These are phyloP conservation scores for Sherardia arvensis DNA, from an alignment of 257 asterid species.

Conservation along the genomic window DNA sequence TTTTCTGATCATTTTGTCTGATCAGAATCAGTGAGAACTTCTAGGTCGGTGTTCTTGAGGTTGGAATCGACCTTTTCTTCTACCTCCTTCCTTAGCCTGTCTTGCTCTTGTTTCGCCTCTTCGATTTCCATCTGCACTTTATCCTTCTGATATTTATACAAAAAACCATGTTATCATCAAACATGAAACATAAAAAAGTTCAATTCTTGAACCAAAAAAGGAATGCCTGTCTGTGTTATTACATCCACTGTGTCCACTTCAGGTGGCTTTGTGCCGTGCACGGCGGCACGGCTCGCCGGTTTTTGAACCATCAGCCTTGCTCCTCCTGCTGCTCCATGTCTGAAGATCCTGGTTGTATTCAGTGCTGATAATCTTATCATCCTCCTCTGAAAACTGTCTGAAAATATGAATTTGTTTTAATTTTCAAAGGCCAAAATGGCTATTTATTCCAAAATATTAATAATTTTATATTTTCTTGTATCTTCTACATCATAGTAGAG, in stretches of 20 bases:
- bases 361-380: slow-evolving; percentile 3
- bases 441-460: background rate
- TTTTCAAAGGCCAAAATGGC: background rate
- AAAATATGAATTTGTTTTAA: background rate
- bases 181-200: background rate
- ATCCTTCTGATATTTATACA: slow-evolving; percentile 1
- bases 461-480: background rate
- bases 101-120: background rate
- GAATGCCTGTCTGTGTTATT: background rate
- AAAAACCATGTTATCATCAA: background rate
- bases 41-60: slow-evolving; percentile 38
- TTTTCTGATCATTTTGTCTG: background rate
- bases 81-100: slow-evolving; percentile 30
- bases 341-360: background rate
- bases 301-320: slow-evolving; percentile 34
- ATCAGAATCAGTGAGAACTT: slow-evolving; percentile 16
- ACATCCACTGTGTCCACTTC: slow-evolving; percentile 32
- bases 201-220: background rate
- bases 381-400: background rate
- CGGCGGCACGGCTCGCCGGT: slow-evolving; percentile 34
- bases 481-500: background rate
- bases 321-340: background rate
- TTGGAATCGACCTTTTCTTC: slow-evolving; percentile 39
- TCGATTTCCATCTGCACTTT: background rate
- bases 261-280: slow-evolving; percentile 59